These are phyloP conservation scores for Hemileccinum impolitum DNA, from an alignment of 768 basidiomycete species.

Conservation along the genomic window DNA sequence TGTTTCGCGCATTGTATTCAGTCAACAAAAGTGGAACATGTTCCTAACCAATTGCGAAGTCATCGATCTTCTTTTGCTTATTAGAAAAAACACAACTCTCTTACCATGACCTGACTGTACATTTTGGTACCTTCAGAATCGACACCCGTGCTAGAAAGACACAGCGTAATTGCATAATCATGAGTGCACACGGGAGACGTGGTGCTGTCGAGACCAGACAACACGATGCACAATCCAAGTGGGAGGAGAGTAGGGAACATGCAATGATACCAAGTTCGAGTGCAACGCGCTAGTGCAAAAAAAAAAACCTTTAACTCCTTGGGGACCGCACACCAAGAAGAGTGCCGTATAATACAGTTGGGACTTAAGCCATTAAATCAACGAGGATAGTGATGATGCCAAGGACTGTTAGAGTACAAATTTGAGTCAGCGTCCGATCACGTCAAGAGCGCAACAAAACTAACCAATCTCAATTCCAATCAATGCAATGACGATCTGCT, in stretches of 20 bases:
- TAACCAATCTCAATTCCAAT: slow-evolving; percentile 86
- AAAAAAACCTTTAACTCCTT: slow-evolving; percentile 4
- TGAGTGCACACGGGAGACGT: neutral
- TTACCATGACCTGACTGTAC: neutral
- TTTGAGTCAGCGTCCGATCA: slow-evolving; percentile 1
- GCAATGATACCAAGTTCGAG: slow-evolving; percentile 4
- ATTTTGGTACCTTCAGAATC: slow-evolving; percentile 1
- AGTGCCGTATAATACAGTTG: slow-evolving; percentile 11
- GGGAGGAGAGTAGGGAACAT: neutral
- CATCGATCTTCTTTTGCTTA: neutral
- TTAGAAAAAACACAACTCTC: slow-evolving; percentile 8
- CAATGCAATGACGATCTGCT: slow-evolving; percentile 88
- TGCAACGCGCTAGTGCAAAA: slow-evolving; percentile 1
- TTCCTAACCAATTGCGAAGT: neutral
- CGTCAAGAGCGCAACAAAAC: neutral
- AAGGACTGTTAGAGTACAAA: slow-evolving; percentile 48
- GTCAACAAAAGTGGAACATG: slow-evolving; percentile 4
- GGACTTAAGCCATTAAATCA: slow-evolving; percentile 61
- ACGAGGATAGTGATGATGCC: slow-evolving; percentile 91
- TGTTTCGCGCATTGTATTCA: slow-evolving; percentile 2
- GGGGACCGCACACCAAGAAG: slow-evolving; percentile 1
- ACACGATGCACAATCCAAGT: neutral
- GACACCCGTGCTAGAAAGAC: neutral
- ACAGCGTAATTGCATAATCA: slow-evolving; percentile 2
- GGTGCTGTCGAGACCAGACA: neutral